Conservation (phyloP, 2,329 filamentous ascomycete species). For the Chrysoporthe austroafricana region DNA sequence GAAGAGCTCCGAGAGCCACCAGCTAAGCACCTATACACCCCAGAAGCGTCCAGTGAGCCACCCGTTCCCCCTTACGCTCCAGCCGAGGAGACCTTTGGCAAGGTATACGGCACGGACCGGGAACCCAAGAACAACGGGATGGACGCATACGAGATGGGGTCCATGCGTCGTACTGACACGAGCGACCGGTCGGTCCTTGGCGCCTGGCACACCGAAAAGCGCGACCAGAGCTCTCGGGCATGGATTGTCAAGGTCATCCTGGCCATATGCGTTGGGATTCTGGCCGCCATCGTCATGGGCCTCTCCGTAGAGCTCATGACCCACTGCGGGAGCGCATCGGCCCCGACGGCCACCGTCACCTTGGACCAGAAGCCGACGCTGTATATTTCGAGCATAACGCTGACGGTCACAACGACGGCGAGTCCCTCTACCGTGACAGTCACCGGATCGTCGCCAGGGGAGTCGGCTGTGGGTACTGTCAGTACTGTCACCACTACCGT, state of each 20-base stretch:
- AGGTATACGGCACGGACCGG: background rate
- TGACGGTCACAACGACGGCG: background rate
- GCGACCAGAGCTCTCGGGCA: background rate
- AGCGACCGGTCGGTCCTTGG: background rate
- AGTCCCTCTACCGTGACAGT: background rate
- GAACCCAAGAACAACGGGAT: background rate
- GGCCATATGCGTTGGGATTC: background rate
- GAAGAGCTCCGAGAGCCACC: background rate
- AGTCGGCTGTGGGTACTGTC: background rate
- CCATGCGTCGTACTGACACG: background rate
- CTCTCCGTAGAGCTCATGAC: background rate
- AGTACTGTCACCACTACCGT: background rate
- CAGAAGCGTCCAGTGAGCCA: background rate
- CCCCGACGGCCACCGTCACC: background rate
- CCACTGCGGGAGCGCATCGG: background rate
- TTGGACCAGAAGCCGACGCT: background rate
- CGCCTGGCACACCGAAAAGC: background rate
- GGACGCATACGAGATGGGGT: background rate
- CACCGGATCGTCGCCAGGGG: background rate
- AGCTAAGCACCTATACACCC: background rate
- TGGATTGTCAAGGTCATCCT: conserved; percentile 8
- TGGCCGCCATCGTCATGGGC: background rate
- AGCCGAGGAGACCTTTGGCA: background rate
- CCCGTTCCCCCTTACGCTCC: background rate
- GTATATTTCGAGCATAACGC: background rate